Evolutionary conservation across 768 basidiomycete genomes (phyloP), one percentile per base, ranked within the genome.

Genomic region (Rubroboletus pulcherrimus): DNA sequence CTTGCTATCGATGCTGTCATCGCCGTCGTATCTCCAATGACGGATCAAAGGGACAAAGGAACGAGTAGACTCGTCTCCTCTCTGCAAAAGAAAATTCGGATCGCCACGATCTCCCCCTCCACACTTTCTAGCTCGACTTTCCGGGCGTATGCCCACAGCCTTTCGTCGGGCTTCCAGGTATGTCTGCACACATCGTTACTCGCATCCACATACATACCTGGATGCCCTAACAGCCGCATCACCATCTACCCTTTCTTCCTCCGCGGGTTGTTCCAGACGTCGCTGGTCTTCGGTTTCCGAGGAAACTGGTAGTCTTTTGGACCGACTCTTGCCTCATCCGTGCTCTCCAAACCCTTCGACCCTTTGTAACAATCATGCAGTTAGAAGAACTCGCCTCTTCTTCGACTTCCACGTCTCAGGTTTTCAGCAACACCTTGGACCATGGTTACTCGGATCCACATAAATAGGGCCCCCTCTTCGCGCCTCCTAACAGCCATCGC

Each of bases 361-460:
- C 11, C 26, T 44, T 17, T 49, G 24, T 10, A 41, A 33, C 12
- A 34, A 54, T 15, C 51, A 66, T 68, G 61, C 30, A 19, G n/a
- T 5, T 10, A 19, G 38, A 52, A 45, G 48, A 42, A 26, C 21
- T 35, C 7, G n/a, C 34, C n/a, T 11, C 50, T 38, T 2, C 24
- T 33, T 15, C 46, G 17, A 11, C 35, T 5, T 3, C 49, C 5
- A 19, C 11, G 17, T 0, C 26, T 37, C 11, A n/a, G 2, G 38
- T 48, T 9, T 29, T 50, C 5, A 17, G 45, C 29, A 30, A 39
- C 15, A 35, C 47, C n/a, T 26, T 74, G 45, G 64, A 26, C 15
- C 7, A 26, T 19, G 21, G 9, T 7, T 2, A 42, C 12, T 21
- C 9, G 41, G 12, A 35, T 33, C 11, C 24, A 10, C 30, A 55